These are phyloP conservation scores for Talaromyces amestolkiae DNA, from an alignment of 2,329 filamentous ascomycete genomes.

Conservation along the genomic window DNA sequence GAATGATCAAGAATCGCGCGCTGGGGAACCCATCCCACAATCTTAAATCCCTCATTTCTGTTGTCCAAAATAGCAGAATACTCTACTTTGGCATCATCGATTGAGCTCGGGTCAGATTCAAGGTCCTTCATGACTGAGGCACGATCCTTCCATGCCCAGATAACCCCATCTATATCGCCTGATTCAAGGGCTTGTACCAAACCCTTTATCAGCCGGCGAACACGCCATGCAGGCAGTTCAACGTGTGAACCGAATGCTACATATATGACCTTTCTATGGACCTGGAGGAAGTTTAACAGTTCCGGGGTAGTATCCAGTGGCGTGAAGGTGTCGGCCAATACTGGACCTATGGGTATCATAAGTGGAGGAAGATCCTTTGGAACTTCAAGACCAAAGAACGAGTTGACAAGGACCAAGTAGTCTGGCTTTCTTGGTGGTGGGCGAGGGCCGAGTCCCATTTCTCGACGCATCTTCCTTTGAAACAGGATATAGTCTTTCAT, in stretches of 20 bases:
- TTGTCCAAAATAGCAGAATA: neutral
- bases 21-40: neutral
- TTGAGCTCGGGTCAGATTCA: neutral
- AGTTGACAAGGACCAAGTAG: neutral
- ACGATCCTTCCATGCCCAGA: neutral
- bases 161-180: neutral
- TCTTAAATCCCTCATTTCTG: neutral
- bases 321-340: neutral
- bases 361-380: neutral
- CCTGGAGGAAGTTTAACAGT: neutral
- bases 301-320: neutral
- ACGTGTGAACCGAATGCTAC: neutral
- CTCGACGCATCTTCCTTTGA: neutral
- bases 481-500: neutral
- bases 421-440: neutral
- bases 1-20: neutral
- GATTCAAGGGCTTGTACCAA: neutral
- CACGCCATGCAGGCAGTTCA: neutral
- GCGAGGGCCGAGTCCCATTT: neutral
- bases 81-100: neutral
- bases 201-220: neutral
- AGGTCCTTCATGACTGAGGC: neutral
- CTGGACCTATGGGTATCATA: neutral
- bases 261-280: neutral
- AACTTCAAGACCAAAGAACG: neutral